Conservation (phyloP, 208 protist species). For the Wallacemonas sp. region DNA sequence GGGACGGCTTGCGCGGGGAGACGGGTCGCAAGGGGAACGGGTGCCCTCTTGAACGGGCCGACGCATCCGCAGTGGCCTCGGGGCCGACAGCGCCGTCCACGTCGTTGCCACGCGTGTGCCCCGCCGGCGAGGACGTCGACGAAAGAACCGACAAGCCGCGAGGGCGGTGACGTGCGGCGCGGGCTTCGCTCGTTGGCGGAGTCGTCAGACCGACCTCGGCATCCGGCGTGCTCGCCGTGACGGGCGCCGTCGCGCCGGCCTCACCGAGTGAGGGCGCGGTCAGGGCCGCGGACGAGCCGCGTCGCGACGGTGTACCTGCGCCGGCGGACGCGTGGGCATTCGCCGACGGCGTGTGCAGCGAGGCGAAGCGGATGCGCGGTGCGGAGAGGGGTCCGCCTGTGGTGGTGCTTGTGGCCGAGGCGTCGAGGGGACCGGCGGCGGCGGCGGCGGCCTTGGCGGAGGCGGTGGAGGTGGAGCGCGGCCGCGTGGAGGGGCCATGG, state of each 20-base stretch:
- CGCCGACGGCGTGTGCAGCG: background rate
- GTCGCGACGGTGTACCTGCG: background rate
- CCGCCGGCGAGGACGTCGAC: background rate
- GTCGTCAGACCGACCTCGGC: no score
- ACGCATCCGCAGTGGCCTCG: background rate
- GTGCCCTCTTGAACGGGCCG: background rate
- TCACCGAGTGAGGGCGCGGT: no score
- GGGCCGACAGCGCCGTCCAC: background rate
- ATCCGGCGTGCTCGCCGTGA: no score
- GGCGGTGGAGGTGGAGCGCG: background rate
- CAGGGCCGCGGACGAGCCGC: background rate
- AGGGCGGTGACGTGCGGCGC: background rate
- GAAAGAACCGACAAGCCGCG: background rate
- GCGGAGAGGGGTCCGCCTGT: background rate
- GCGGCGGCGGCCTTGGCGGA: background rate
- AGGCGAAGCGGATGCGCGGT: conserved; percentile 9
- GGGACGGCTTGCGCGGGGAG: background rate
- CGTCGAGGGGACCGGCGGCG: no score
- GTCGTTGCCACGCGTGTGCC: background rate
- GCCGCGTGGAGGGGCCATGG: background rate
- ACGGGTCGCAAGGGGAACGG: background rate
- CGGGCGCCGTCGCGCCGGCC: no score
- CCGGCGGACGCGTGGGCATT: no score
- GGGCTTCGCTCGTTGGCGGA: background rate
- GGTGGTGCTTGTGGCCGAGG: background rate